phyloP scores from a whole-genome alignment of 1,284 basidiomycete genomes.

The Apiotrichum veenhuisii region DNA sequence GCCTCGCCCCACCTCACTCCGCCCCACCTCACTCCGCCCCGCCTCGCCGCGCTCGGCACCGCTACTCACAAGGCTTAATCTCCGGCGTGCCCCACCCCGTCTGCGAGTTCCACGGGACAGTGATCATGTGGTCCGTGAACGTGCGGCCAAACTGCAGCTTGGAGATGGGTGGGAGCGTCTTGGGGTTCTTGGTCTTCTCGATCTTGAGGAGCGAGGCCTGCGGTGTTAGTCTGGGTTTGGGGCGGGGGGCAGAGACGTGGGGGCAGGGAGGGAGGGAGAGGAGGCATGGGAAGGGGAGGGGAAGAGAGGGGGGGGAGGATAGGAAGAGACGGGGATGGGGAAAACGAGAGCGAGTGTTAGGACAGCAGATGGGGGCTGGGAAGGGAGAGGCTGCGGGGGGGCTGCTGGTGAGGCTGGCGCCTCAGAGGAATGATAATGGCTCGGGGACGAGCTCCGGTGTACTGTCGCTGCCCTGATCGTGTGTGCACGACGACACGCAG shows the following conservation, averaged over 20 bases:
- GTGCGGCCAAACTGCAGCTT: slow-evolving; percentile 55
- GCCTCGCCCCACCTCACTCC: slow-evolving; percentile 25
- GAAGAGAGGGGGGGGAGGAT: no score
- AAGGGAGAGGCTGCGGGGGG: no score
- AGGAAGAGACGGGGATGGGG: no score
- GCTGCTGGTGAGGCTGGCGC: background rate
- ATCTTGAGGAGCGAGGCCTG: slow-evolving; percentile 57
- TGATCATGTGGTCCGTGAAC: slow-evolving; percentile 88
- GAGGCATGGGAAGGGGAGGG: no score
- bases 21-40: background rate
- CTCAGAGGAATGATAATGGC: no score
- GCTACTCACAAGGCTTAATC: slow-evolving; percentile 72
- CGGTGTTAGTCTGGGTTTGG: background rate
- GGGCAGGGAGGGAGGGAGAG: background rate
- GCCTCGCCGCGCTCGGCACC: slow-evolving; percentile 3
- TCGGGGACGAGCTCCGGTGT: no score
- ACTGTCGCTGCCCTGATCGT: no score
- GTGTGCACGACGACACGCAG: no score
- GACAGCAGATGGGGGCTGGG: no score
- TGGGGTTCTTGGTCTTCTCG: slow-evolving; percentile 52
- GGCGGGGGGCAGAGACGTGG: background rate
- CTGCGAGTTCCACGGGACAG: slow-evolving; percentile 68
- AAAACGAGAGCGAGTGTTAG: no score
- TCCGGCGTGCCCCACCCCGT: slow-evolving; percentile 78
- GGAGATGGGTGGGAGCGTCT: slow-evolving; percentile 45